These are phyloP conservation scores for Blastocystis sp. DNA, from an alignment of 352 stramenopile species.

Conservation along the genomic window DNA sequence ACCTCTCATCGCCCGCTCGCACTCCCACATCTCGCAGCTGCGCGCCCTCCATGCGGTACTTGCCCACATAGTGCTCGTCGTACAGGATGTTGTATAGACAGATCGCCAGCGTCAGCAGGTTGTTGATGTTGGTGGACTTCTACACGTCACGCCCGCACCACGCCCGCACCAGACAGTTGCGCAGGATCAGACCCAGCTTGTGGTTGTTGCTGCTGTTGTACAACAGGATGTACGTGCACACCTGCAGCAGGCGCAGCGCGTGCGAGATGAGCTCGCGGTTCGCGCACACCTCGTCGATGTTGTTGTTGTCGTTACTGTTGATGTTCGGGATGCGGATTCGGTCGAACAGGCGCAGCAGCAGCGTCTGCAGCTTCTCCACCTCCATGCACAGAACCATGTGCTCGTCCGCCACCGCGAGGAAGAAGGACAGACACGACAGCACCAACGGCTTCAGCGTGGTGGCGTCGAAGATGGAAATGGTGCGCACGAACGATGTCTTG, in stretches of 20 bases:
- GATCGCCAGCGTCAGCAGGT: conserved; percentile 33
- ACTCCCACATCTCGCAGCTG: conserved; percentile 15
- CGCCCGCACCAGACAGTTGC: conserved; percentile 25
- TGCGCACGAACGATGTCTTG: neutral
- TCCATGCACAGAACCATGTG: neutral
- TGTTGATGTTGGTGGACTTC: conserved; percentile 59
- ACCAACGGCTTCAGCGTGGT: neutral
- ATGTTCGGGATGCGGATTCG: conserved; percentile 34
- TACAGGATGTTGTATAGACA: conserved; percentile 48
- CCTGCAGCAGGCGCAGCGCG: conserved; percentile 26
- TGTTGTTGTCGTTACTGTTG: conserved; percentile 24
- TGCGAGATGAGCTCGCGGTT: conserved; percentile 9
- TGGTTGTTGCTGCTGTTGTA: conserved; percentile 62
- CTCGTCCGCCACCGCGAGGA: neutral
- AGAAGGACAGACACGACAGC: neutral
- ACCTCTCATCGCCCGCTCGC: neutral
- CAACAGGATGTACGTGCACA: conserved; percentile 20
- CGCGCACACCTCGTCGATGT: conserved; percentile 30
- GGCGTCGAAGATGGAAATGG: conserved; percentile 1
- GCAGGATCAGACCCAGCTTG: conserved; percentile 26
- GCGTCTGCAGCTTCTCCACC: neutral
- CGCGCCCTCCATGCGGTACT: neutral
- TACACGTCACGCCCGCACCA: neutral
- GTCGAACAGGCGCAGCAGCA: conserved; percentile 47
- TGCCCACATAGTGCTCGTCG: conserved; percentile 42